Conservation (phyloP, 176 grass and related monocot genomes). For the Oryza coarctata region DNA sequence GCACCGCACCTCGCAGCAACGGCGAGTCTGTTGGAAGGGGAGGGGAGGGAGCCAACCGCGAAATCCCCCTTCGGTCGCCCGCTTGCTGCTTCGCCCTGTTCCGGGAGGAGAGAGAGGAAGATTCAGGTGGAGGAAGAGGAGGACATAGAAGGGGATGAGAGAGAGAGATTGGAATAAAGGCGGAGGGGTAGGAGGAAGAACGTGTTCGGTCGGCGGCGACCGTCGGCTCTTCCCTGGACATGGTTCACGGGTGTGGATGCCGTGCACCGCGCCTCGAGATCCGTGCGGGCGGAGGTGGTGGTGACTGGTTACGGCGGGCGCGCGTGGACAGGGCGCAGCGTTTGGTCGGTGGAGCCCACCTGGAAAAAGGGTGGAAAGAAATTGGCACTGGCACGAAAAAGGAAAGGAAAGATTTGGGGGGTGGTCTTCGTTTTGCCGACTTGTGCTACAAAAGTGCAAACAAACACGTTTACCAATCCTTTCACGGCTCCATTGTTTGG, state of each 20-base stretch:
- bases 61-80: neutral
- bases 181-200: neutral
- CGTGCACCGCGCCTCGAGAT: no score
- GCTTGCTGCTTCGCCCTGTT: neutral
- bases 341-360: no score
- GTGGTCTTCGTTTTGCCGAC: no score
- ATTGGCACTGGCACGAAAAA: no score
- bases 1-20: neutral
- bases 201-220: neutral
- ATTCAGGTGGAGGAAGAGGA: neutral
- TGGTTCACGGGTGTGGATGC: neutral
- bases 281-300: no score
- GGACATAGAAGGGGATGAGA: neutral
- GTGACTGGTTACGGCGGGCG: no score
- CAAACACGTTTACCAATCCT: no score
- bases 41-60: neutral
- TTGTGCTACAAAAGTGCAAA: no score
- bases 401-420: no score
- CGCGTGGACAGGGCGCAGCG: no score
- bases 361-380: no score
- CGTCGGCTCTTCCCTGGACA: neutral
- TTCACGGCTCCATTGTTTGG: no score
- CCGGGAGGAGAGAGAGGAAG: neutral
- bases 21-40: neutral
- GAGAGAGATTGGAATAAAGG: neutral